Percentiles rank a stretch among this genome's conserved stretches.
Evolutionary conservation across 768 basidiomycete species (phyloP).

Genomic region (Phanerodontia chrysosporium): DNA sequence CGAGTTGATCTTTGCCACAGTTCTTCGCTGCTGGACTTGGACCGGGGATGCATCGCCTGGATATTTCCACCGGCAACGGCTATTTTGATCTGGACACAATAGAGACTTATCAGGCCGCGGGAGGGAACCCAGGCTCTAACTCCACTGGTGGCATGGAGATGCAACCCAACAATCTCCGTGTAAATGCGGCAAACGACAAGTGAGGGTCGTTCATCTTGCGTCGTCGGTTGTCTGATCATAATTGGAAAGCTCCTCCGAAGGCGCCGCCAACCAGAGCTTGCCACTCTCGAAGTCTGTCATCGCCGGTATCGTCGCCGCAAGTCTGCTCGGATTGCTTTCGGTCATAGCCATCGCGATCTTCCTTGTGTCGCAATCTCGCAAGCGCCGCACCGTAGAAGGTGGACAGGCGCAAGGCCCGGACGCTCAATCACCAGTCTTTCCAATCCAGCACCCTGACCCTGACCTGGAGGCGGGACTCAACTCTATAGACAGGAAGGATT

Average conservation of each 20-base stretch:
- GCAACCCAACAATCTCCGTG: neutral
- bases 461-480: constrained; percentile 7
- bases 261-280: neutral
- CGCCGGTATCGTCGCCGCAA: constrained; percentile 7
- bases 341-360: constrained; percentile 1
- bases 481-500: neutral
- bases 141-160: constrained; percentile 1
- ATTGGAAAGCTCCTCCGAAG: neutral
- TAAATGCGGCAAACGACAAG: neutral
- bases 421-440: constrained; percentile 5
- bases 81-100: constrained; percentile 45
- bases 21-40: constrained; percentile 40
- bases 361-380: constrained; percentile 5
- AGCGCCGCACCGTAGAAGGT: neutral
- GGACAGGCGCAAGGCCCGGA: neutral
- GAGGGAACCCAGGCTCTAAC: neutral
- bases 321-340: neutral
- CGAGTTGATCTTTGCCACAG: constrained; percentile 20
- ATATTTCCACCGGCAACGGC: constrained; percentile 30
- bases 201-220: neutral
- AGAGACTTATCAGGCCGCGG: constrained; percentile 25
- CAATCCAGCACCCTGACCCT: constrained; percentile 12
- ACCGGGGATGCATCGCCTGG: constrained; percentile 35
- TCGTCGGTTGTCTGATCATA: neutral
- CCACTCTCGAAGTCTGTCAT: constrained; percentile 1